Conservation (phyloP, 805 yeast species). For the Yarrowia sp. region DNA sequence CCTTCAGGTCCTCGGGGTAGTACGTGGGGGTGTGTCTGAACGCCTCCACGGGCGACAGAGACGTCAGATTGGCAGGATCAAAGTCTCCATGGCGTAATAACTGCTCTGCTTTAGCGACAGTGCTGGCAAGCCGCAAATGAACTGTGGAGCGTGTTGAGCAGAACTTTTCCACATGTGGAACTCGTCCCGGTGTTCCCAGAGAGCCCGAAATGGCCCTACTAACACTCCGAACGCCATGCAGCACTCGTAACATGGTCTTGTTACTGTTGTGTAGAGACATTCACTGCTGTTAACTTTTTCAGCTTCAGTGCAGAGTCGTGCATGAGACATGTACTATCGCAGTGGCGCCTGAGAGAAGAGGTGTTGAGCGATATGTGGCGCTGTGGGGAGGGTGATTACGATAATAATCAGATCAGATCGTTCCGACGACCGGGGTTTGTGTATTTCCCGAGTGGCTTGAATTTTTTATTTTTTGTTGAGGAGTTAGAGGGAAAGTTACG, state of each 20-base stretch:
- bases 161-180: background rate
- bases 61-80: background rate
- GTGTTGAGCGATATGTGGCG: background rate
- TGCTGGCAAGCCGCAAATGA: background rate
- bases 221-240: constrained; percentile 6
- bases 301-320: background rate
- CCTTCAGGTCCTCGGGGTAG: constrained; percentile 27
- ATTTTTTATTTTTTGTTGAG: too few relatives aligned
- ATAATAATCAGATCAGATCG: too few relatives aligned
- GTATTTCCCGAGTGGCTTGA: too few relatives aligned
- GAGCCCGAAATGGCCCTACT: background rate
- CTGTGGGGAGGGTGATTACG: too few relatives aligned
- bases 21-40: constrained; percentile 8
- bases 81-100: constrained; percentile 7
- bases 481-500: too few relatives aligned
- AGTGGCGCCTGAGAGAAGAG: background rate
- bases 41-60: constrained; percentile 13
- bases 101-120: constrained; percentile 9
- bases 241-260: constrained; percentile 1
- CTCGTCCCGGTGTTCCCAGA: background rate
- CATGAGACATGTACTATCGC: background rate
- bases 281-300: constrained; percentile 2
- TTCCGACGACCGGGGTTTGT: too few relatives aligned
- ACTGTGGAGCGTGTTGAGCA: background rate
- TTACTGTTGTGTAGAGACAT: background rate